Conservation (phyloP, 2,329 filamentous ascomycete species). For the Exophiala mesophila region DNA sequence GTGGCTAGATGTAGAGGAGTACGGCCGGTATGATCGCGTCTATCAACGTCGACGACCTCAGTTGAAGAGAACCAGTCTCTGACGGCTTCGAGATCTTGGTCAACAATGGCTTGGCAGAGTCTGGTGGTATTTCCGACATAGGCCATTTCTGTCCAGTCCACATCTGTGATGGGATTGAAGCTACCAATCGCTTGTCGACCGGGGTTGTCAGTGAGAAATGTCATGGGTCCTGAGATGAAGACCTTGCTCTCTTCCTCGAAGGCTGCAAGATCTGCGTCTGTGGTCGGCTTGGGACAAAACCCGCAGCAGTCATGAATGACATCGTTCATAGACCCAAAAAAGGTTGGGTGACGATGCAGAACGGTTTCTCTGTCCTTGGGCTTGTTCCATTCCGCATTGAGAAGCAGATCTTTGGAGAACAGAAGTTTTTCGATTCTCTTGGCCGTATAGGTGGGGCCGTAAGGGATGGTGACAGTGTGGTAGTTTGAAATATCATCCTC, state of each 20-base stretch:
- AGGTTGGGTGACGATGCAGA: constrained; percentile 78
- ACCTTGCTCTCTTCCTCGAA: constrained; percentile 68
- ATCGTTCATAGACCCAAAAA: constrained; percentile 72
- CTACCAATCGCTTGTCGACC: constrained; percentile 68
- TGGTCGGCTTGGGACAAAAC: constrained; percentile 64
- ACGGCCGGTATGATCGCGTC: constrained; percentile 71
- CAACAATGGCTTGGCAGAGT: constrained; percentile 76
- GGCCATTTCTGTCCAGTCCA: constrained; percentile 88
- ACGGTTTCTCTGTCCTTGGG: constrained; percentile 68
- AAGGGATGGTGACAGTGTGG: constrained; percentile 57
- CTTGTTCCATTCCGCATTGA: constrained; percentile 76
- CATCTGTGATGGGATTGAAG: constrained; percentile 75
- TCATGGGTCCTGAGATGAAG: constrained; percentile 68
- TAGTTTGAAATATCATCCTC: constrained; percentile 74
- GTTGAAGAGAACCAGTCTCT: constrained; percentile 61
- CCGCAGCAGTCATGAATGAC: constrained; percentile 79
- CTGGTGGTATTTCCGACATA: constrained; percentile 74
- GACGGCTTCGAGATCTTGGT: constrained; percentile 65
- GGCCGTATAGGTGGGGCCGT: constrained; percentile 36
- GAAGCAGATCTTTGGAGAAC: constrained; percentile 73
- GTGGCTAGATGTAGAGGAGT: constrained; percentile 74
- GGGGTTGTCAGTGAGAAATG: constrained; percentile 74
- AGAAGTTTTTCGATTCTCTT: constrained; percentile 70
- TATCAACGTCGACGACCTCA: constrained; percentile 65
- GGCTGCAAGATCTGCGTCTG: constrained; percentile 65